Conservation (phyloP, 805 yeast species). For the Saturnispora saitoi region DNA sequence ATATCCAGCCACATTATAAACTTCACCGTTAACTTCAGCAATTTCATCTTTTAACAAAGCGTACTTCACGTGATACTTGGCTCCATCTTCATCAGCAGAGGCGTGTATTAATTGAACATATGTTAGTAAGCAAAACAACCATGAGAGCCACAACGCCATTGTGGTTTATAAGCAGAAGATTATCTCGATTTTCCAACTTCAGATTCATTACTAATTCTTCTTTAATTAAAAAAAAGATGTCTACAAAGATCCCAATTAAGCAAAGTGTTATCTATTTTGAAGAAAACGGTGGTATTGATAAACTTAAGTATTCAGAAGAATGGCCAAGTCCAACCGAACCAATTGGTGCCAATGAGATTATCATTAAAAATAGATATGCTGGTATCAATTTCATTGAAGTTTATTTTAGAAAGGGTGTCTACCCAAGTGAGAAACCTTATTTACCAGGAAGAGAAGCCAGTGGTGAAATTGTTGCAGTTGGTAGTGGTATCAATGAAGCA, state of each 20-base stretch:
- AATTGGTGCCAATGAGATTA: constrained; percentile 39
- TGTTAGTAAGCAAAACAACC: not conserved
- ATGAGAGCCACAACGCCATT: constrained; percentile 1
- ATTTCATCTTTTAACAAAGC: not conserved
- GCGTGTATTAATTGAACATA: not conserved
- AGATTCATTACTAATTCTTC: not conserved
- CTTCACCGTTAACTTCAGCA: constrained; percentile 1
- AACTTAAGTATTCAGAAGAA: constrained; percentile 44
- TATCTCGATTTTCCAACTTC: not conserved
- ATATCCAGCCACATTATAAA: not conserved
- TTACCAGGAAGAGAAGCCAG: constrained; percentile 64
- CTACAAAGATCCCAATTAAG: constrained; percentile 35
- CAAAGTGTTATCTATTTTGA: constrained; percentile 50
- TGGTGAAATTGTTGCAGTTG: constrained; percentile 61
- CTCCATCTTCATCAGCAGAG: not conserved
- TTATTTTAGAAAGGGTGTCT: constrained; percentile 74
- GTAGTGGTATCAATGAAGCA: constrained; percentile 38
- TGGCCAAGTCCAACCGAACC: constrained; percentile 45
- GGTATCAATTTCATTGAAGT: constrained; percentile 82
- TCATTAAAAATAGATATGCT: constrained; percentile 64
- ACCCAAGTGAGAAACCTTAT: constrained; percentile 53
- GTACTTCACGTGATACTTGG: not conserved
- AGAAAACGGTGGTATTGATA: constrained; percentile 52
- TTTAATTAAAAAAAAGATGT: constrained; percentile 3
- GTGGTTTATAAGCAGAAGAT: not conserved